phyloP scores from a whole-genome alignment of 805 yeast species.

The Monosporozyma aerobia region DNA sequence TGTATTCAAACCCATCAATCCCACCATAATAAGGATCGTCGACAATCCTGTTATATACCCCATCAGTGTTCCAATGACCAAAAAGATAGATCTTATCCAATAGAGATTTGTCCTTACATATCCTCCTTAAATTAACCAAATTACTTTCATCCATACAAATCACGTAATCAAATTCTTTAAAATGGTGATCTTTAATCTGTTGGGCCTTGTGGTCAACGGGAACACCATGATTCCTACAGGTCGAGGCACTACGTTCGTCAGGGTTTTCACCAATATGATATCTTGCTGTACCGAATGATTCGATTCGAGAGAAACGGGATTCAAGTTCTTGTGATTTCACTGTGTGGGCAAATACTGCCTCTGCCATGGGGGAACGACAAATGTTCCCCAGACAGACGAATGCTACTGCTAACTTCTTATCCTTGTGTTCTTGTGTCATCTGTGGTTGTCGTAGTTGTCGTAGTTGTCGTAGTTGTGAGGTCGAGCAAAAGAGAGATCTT shows the following conservation, averaged over 20 bases:
- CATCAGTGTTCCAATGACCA: conserved; percentile 69
- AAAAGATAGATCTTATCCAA: conserved; percentile 47
- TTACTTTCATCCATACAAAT: conserved; percentile 67
- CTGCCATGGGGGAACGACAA: conserved; percentile 98
- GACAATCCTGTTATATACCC: conserved; percentile 45
- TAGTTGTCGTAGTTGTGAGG: not conserved
- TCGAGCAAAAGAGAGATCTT: too few species aligned
- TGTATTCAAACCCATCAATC: conserved; percentile 66
- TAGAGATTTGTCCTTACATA: conserved; percentile 37
- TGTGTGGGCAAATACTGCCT: conserved; percentile 69
- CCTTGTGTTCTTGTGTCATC: conserved; percentile 10
- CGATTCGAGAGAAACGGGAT: conserved; percentile 46
- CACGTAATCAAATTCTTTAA: conserved; percentile 53
- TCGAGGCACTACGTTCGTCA: conserved; percentile 60
- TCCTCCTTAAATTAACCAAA: conserved; percentile 38
- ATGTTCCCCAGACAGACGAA: conserved; percentile 88
- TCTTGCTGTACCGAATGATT: conserved; percentile 83
- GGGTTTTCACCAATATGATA: conserved; percentile 81
- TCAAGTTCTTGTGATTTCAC: conserved; percentile 42
- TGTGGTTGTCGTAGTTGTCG: not conserved
- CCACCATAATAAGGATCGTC: conserved; percentile 95
- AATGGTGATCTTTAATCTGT: conserved; percentile 45
- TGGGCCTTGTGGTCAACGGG: conserved; percentile 72
- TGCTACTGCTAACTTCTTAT: conserved; percentile 49
- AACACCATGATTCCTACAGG: conserved; percentile 63